These are phyloP conservation scores for Pichia sporocuriosa DNA, from an alignment of 805 yeast genomes.

Conservation along the genomic window DNA sequence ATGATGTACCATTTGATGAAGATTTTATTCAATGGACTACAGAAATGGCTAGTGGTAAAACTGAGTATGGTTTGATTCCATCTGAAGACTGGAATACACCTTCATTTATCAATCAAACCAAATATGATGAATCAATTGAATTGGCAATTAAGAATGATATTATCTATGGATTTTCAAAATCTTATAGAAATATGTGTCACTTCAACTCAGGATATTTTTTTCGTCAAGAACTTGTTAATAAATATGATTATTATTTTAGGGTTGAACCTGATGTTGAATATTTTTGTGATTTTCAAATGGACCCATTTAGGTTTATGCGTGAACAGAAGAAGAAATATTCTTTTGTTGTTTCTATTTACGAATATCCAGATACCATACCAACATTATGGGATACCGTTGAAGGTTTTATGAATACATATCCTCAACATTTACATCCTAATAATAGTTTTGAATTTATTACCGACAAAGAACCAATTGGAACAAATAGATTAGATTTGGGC, in stretches of 20 bases:
- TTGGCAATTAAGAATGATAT: conserved; percentile 42
- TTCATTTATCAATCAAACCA: conserved; percentile 53
- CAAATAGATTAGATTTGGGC: conserved; percentile 26
- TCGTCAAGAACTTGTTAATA: conserved; percentile 60
- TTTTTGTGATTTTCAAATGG: conserved; percentile 82
- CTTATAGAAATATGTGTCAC: conserved; percentile 91
- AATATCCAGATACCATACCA: conserved; percentile 79
- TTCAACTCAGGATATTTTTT: conserved; percentile 89
- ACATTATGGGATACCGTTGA: conserved; percentile 76
- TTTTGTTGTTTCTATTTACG: conserved; percentile 77
- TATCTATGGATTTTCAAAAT: conserved; percentile 56
- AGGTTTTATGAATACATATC: conserved; percentile 50
- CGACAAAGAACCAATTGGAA: conserved; percentile 44
- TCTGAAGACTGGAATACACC: conserved; percentile 76
- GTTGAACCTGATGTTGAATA: conserved; percentile 91
- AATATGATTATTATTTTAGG: conserved; percentile 88
- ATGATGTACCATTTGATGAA: conserved; percentile 62
- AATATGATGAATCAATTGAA: conserved; percentile 40
- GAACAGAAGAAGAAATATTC: conserved; percentile 76
- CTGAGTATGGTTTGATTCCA: conserved; percentile 63
- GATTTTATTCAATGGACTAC: conserved; percentile 57
- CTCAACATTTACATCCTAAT: conserved; percentile 57
- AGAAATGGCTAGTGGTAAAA: conserved; percentile 57
- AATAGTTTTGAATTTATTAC: conserved; percentile 54
- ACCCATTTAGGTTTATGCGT: conserved; percentile 78